Evolutionary conservation across 495 filamentous ascomycete genomes (phyloP).

Genomic region (Haplographium delicatum): DNA sequence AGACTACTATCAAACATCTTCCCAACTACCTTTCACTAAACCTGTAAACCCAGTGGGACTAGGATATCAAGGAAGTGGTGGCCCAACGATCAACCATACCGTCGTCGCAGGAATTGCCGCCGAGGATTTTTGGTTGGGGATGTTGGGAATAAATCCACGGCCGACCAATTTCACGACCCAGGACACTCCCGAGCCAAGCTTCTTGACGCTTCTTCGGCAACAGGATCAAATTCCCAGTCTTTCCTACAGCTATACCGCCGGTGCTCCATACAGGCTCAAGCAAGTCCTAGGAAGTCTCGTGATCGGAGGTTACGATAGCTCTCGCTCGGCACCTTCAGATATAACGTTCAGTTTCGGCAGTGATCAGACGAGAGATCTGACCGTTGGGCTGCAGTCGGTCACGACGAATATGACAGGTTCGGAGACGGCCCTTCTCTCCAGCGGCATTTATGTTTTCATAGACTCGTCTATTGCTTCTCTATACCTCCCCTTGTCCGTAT

Average conservation of each 20-base stretch:
- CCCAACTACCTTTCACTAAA: no score
- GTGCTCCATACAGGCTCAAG: constrained; percentile 43
- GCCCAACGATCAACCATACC: no score
- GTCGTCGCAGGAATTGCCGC: constrained; percentile 33
- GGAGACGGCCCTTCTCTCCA: constrained; percentile 23
- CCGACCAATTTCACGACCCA: constrained; percentile 25
- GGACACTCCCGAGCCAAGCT: constrained; percentile 32
- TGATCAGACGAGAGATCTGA: constrained; percentile 42
- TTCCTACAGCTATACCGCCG: constrained; percentile 51
- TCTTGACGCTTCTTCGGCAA: constrained; percentile 41
- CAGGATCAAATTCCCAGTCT: constrained; percentile 43
- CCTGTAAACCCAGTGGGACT: no score
- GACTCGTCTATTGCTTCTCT: constrained; percentile 50
- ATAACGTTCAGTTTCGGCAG: constrained; percentile 38
- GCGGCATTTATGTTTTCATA: constrained; percentile 37
- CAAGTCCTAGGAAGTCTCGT: constrained; percentile 43
- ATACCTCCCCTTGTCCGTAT: constrained; percentile 47
- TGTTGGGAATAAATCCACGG: constrained; percentile 10
- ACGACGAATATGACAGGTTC: constrained; percentile 8
- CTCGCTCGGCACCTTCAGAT: constrained; percentile 44
- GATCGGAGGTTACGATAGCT: constrained; percentile 50
- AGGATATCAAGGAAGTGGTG: no score
- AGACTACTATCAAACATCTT: constrained; percentile 32
- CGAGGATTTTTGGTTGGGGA: constrained; percentile 5
- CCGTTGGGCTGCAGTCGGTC: constrained; percentile 44